Evolutionary conservation across 768 basidiomycete species (phyloP), one percentile per base, ranked within the genome.

Genomic region (Suillus paluster): DNA sequence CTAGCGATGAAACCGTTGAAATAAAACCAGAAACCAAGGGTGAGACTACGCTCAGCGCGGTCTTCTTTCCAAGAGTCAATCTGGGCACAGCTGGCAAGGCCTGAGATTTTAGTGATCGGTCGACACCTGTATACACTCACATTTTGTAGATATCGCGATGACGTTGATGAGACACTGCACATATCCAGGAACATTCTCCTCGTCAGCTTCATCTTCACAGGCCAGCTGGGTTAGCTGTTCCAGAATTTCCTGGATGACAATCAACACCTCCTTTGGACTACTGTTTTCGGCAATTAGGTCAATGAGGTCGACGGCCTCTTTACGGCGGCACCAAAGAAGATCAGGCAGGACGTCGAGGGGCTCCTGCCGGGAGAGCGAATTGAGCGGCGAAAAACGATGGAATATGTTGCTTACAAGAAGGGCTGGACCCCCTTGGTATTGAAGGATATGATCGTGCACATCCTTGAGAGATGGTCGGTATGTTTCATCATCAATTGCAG

Each of bases 261-360:
- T 76, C 44, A 81, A 55, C 25, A 78, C 63, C 65, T 83, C 82
- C 61, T 82, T 83, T 0, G 77, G 74, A 57, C 72, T 83, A 15
- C 65, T 66, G 3, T 69, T 56, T 42, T 63, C 53, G 4, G 73
- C 73, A 30, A 81, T 73, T 15, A 68, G 25, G n/a, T 59, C 65
- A 17, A 82, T 64, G 27, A 84, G n/a, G 27, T 71, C 70, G 25
- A 66, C 64, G 19, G 77, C 73, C 1, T 71, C 72, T 23, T 74
- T 67, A 6, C 66, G 64, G n/a, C 56, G 25, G 27, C 70, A 75
- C 8, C 78, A 67, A 14, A 82, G 63, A 14, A 83, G 64, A 8
- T 62, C 39, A 2, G 80, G 79, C 30, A 83, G 66, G 25, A 81
- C 42, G 4, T 70, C 68, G 36, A 83, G 70, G 11, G 78, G 75